A percentile compares a stretch with the other conserved stretches of the same genome.
Evolutionary conservation across 2,329 filamentous ascomycete species (phyloP).

Genomic region (Coniochaeta sp.): DNA sequence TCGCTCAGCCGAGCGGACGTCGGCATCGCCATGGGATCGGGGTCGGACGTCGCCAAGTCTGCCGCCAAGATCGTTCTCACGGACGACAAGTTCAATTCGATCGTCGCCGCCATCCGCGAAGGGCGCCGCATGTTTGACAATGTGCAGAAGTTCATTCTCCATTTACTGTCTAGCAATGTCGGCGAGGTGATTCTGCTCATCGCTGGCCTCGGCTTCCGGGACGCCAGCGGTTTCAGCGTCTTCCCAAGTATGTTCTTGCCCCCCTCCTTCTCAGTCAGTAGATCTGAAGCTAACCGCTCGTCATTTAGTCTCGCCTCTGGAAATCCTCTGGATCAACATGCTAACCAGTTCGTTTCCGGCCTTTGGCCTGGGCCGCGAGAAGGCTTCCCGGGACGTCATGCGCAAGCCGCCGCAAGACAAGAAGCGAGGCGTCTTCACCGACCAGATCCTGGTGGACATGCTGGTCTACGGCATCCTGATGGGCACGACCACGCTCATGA

Average conservation of each 20-base stretch:
- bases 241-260: constrained; percentile 49
- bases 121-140: constrained; percentile 83
- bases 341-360: constrained; percentile 81
- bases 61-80: constrained; percentile 76
- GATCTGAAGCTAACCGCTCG: neutral
- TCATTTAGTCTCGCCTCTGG: constrained; percentile 58
- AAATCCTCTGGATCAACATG: constrained; percentile 95
- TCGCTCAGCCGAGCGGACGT: constrained; percentile 76
- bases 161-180: constrained; percentile 73
- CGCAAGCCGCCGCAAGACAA: constrained; percentile 67
- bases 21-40: constrained; percentile 85
- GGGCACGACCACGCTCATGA: constrained; percentile 57
- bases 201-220: constrained; percentile 75
- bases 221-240: constrained; percentile 62
- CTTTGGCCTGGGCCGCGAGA: constrained; percentile 78
- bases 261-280: neutral
- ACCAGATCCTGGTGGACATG: constrained; percentile 72
- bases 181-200: constrained; percentile 77
- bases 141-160: constrained; percentile 80
- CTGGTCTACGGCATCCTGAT: constrained; percentile 72
- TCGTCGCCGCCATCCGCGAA: constrained; percentile 75
- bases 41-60: constrained; percentile 79
- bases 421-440: constrained; percentile 64
- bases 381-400: constrained; percentile 70
- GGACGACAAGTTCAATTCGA: constrained; percentile 83